phyloP scores from a whole-genome alignment of 495 filamentous ascomycete genomes.

The Hypoxylon intermedium region DNA sequence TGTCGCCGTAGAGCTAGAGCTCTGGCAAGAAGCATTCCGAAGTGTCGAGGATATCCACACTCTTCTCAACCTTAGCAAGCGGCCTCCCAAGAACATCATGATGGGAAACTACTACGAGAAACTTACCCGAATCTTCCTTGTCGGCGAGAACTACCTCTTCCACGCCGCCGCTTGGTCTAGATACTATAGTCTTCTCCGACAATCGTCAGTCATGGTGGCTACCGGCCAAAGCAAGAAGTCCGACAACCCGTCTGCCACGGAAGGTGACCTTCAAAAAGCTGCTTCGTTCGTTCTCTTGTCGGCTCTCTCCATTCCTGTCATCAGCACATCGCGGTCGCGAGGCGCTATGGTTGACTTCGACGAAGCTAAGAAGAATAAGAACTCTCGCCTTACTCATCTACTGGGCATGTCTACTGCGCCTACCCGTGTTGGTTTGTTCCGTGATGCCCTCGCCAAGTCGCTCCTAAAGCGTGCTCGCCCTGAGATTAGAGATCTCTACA shows the following conservation, averaged over 20 bases:
- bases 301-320: constrained; percentile 94
- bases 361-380: constrained; percentile 98
- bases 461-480: constrained; percentile 88
- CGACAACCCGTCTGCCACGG: constrained; percentile 87
- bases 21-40: constrained; percentile 99
- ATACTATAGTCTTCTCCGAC: constrained; percentile 94
- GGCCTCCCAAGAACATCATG: constrained; percentile 98
- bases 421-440: constrained; percentile 89
- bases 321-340: constrained; percentile 95
- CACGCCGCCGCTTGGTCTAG: constrained; percentile 96
- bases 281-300: constrained; percentile 97
- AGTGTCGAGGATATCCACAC: constrained; percentile 99
- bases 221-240: constrained; percentile 87
- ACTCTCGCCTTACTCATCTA: constrained; percentile 92
- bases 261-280: constrained; percentile 81
- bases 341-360: constrained; percentile 96
- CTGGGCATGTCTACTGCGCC: constrained; percentile 90
- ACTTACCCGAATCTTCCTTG: constrained; percentile 95
- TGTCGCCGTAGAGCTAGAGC: constrained; percentile 94
- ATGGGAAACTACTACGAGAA: constrained; percentile 99
- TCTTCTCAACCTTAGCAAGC: constrained; percentile 97
- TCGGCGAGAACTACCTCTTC: constrained; percentile 99
- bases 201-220: constrained; percentile 84
- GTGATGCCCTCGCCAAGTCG: constrained; percentile 92
- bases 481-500: constrained; percentile 95